These are phyloP conservation scores for Pyrrhoderma lamaoense DNA, from an alignment of 1,284 basidiomycete species.

Conservation along the genomic window DNA sequence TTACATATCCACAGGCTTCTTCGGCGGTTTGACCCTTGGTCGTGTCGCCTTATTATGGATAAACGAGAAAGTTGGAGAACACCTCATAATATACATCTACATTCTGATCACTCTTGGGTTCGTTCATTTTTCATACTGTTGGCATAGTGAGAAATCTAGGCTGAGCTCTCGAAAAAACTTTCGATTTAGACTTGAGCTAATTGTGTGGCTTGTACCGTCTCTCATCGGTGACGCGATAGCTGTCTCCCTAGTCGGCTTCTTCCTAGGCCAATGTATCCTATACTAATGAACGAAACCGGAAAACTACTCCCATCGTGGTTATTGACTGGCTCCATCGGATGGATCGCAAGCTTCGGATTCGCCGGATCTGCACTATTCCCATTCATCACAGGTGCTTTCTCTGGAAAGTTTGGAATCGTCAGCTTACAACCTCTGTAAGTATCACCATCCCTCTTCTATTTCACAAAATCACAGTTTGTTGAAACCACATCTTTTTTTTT, in stretches of 20 bases:
- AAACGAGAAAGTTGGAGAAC: conserved; percentile 51
- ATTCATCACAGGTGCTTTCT: conserved; percentile 7
- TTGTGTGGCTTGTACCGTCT: conserved; percentile 30
- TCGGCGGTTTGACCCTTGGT: conserved; percentile 49
- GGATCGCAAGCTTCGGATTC: conserved; percentile 25
- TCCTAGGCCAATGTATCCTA: conserved; percentile 63
- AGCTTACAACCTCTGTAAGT: conserved; percentile 16
- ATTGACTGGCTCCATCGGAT: conserved; percentile 57
- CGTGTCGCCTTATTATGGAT: conserved; percentile 51
- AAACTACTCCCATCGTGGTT: conserved; percentile 54
- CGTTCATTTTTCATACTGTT: conserved; percentile 20
- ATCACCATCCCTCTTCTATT: neutral
- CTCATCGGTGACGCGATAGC: conserved; percentile 32
- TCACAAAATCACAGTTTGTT: too few species aligned
- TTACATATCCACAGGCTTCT: conserved; percentile 49
- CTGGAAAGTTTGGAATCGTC: conserved; percentile 8
- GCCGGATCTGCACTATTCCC: conserved; percentile 9
- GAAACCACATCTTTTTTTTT: too few species aligned
- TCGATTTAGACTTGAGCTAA: conserved; percentile 30
- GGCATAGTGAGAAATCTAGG: too few species aligned
- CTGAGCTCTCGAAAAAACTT: too few species aligned
- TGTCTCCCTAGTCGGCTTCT: conserved; percentile 31
- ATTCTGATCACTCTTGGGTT: conserved; percentile 44
- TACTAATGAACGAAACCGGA: conserved; percentile 52
- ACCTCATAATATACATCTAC: conserved; percentile 45